Percentiles rank a stretch among this genome's conserved stretches.
Conservation (phyloP, 2,329 filamentous ascomycete genomes). For the Trichoderma pleuroti region DNA sequence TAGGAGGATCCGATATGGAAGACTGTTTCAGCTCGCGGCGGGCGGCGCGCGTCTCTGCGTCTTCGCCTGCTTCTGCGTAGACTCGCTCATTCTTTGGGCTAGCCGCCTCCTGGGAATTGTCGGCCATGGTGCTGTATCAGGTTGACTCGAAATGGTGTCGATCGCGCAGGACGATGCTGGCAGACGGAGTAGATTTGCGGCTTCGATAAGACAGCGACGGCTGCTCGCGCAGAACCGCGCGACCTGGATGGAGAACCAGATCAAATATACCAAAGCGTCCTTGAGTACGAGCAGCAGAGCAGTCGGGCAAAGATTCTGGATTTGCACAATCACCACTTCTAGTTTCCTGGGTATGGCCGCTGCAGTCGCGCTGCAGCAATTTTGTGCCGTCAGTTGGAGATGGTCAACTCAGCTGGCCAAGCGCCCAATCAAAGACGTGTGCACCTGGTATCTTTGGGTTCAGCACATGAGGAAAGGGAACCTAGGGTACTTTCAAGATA, state of each 20-base stretch:
- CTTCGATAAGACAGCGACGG: slow-evolving; percentile 2
- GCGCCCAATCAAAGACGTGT: slow-evolving; percentile 1
- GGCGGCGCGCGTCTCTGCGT: slow-evolving; percentile 60
- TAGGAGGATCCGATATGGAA: slow-evolving; percentile 51
- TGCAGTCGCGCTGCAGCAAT: slow-evolving; percentile 9
- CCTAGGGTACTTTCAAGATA: neutral
- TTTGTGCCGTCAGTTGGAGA: slow-evolving; percentile 8
- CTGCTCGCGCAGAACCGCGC: slow-evolving; percentile 16
- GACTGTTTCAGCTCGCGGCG: slow-evolving; percentile 64
- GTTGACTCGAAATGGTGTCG: slow-evolving; percentile 18
- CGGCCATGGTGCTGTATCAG: slow-evolving; percentile 38
- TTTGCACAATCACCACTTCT: neutral
- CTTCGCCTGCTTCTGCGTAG: slow-evolving; percentile 46
- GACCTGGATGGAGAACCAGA: neutral
- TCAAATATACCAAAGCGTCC: neutral
- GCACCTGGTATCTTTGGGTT: neutral
- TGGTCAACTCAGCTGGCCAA: slow-evolving; percentile 4
- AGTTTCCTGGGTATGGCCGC: neutral
- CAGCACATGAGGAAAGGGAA: neutral
- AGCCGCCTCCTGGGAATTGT: slow-evolving; percentile 38
- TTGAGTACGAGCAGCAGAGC: neutral
- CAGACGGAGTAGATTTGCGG: neutral
- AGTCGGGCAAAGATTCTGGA: neutral
- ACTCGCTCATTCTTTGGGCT: slow-evolving; percentile 38
- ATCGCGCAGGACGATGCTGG: slow-evolving; percentile 18